A percentile compares a stretch with the other conserved stretches of the same genome.
Evolutionary conservation across 163 green algal genomes (phyloP).

Genomic region (Prototheca stagnorum): DNA sequence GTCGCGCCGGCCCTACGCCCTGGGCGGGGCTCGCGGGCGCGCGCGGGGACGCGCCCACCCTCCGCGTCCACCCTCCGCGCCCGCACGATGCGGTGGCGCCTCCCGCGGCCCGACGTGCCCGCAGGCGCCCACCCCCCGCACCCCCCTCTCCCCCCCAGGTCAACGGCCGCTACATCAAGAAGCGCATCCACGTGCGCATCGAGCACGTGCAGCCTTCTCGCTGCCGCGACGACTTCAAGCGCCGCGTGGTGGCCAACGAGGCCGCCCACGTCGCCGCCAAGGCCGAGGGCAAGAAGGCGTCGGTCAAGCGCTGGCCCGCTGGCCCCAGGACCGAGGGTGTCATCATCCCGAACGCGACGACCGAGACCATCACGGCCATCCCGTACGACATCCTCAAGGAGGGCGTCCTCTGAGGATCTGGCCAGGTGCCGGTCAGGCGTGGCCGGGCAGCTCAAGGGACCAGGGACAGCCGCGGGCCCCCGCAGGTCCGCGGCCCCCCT

Average conservation of each 20-base stretch:
- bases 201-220: slow-evolving; percentile 87
- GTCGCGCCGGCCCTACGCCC: no score
- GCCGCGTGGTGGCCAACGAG: slow-evolving; percentile 67
- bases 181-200: slow-evolving; percentile 94
- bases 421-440: no score
- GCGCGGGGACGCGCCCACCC: no score
- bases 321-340: slow-evolving; percentile 61
- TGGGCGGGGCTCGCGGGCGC: no score
- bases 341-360: slow-evolving; percentile 54
- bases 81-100: no score
- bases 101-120: no score
- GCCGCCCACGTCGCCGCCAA: slow-evolving; percentile 63
- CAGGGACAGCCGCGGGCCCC: no score
- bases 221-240: slow-evolving; percentile 93
- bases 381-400: slow-evolving; percentile 81
- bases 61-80: no score
- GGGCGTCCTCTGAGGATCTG: slow-evolving; percentile 10
- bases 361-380: slow-evolving; percentile 89
- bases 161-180: slow-evolving; percentile 78
- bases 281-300: slow-evolving; percentile 34
- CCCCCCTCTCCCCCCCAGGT: no score
- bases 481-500: no score
- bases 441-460: not conserved
- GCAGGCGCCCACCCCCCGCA: no score
- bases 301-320: slow-evolving; percentile 45